A percentile compares a stretch with the other conserved stretches of the same genome.
phyloP scores from a whole-genome alignment of 306 rosid genomes.

The Lablab purpureus region DNA sequence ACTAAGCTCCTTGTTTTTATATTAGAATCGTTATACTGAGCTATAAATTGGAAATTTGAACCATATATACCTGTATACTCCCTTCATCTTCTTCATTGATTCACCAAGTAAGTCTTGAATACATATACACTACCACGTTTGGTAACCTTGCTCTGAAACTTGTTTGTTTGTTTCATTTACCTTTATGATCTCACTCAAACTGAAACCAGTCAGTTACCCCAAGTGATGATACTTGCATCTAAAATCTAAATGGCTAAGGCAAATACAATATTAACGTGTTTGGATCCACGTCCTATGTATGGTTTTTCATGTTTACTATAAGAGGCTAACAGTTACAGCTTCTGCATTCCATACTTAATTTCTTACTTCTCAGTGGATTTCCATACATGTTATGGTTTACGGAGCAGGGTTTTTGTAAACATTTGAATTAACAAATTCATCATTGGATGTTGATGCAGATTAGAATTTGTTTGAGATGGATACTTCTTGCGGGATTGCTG shows the following conservation, averaged over 20 bases:
- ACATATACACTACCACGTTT: neutral
- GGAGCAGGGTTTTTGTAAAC: neutral
- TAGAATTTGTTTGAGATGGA: constrained; percentile 55
- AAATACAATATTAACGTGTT: neutral
- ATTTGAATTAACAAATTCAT: neutral
- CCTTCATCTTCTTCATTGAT: constrained; percentile 8
- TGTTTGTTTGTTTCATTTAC: constrained; percentile 11
- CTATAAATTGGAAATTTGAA: constrained; percentile 32
- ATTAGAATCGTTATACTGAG: neutral
- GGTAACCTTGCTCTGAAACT: constrained; percentile 18
- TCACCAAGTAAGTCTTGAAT: constrained; percentile 21
- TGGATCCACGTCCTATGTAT: too few species aligned
- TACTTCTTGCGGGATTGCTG: constrained; percentile 44
- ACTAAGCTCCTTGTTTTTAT: neutral
- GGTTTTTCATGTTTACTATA: too few species aligned
- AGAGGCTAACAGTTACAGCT: too few species aligned
- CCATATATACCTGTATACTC: neutral
- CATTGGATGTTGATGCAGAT: constrained; percentile 44
- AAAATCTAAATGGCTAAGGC: neutral
- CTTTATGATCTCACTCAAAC: constrained; percentile 8
- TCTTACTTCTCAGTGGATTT: too few species aligned
- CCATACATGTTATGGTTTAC: neutral
- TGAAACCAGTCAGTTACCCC: neutral
- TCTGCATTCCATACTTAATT: too few species aligned
- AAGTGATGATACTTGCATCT: neutral